Base-by-base conservation (phyloP, 495 filamentous ascomycete species). In the Lasiosphaeriaceae sp. region DNA sequence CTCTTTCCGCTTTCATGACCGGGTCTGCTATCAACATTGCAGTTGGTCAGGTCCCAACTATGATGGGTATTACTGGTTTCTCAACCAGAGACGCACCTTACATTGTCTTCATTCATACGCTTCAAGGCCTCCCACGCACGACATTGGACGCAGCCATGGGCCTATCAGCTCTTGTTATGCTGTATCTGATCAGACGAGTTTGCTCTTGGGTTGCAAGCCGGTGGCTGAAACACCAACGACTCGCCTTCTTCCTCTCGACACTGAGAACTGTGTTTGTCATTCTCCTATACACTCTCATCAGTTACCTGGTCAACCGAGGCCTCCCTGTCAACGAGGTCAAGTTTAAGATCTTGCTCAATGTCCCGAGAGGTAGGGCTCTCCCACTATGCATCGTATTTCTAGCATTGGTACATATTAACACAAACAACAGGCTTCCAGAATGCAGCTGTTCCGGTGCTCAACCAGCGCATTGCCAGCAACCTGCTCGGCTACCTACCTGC, bases 1-100 rank as follows among this genome's bases (percentile, higher is more conserved):
- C 94, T 1, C 95, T 97, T 51, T 90, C 89, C 9, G 92, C 94
- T 3, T 98, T 96, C 82, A 97, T 99, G 92, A 97, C 94, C 2
- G 94, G 94, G 7, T 96, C 94, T 0, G 95, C 94, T 23, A 74
- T 99, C 70, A 96, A 84, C 65, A 99, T 99, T 67, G 84, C 84
- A 34, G 79, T 85, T 43, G 93, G 94, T n/a, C 94, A 99, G 73
- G 81, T 97, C 26, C 84, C 89, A 1, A 80, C 80, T 9, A 67
- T 99, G 77, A 86, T 99, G 78, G 94, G 95, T 9, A 89, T 96
- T 69, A 83, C 77, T 0, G 83, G 81, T 4, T 88, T 95, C 69
- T 83, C 81, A 49, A 92, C 86, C 17, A 81, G 90, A 61, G 90
- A 84, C 29, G 64, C 92, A 0, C 89, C 95, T 0, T 98, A 97